phyloP scores from a whole-genome alignment of 192 early-diverging fungal species.

The Coemansia biformis region DNA sequence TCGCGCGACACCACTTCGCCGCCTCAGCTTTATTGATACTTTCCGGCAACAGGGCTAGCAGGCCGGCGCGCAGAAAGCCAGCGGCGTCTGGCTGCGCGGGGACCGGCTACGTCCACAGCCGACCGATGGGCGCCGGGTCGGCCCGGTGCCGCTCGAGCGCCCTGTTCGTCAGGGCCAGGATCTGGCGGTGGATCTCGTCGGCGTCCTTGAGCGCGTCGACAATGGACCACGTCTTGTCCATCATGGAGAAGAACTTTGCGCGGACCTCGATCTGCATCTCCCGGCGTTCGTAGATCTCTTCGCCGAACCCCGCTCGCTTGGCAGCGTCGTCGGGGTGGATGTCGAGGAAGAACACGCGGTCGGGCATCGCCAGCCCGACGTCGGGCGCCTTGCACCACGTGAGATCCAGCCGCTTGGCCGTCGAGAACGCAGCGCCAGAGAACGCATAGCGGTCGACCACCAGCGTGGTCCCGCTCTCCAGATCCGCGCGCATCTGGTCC shows the following conservation, averaged over 20 bases:
- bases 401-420: conserved; percentile 78
- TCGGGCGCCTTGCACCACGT: conserved; percentile 89
- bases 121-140: conserved; percentile 26
- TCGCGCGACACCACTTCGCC: too few species aligned
- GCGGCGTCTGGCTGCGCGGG: too few species aligned
- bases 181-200: conserved; percentile 41
- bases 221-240: conserved; percentile 50
- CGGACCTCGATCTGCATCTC: conserved; percentile 79
- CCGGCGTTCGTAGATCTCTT: conserved; percentile 84
- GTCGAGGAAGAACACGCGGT: conserved; percentile 85
- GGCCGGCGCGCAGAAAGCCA: too few species aligned
- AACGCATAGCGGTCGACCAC: conserved; percentile 94
- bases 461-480: conserved; percentile 66
- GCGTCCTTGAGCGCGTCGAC: conserved; percentile 37
- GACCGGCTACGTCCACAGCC: conserved; percentile 27
- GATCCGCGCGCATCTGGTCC: conserved; percentile 55
- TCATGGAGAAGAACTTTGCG: conserved; percentile 60
- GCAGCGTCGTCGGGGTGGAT: conserved; percentile 70
- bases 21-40: too few species aligned
- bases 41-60: too few species aligned
- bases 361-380: conserved; percentile 76
- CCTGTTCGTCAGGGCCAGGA: conserved; percentile 26
- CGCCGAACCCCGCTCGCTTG: conserved; percentile 79
- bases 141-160: conserved; percentile 27
- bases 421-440: conserved; percentile 89